Conservation (phyloP, 2,329 filamentous ascomycete genomes). For the Monosporascus sp. region DNA sequence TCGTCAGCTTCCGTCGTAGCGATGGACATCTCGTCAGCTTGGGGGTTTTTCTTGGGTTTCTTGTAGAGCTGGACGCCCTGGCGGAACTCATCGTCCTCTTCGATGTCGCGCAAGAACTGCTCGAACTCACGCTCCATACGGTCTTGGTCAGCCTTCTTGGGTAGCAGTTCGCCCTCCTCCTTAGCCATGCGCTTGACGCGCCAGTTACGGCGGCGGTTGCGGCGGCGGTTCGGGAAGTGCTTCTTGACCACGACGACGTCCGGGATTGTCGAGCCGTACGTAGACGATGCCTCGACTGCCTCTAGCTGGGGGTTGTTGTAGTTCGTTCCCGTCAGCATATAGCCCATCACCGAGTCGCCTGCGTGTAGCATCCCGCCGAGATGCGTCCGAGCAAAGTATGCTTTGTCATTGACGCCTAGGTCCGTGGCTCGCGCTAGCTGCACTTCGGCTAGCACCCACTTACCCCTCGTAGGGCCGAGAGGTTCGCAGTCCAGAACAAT, state of each 20-base stretch:
- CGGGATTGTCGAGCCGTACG: conserved; percentile 73
- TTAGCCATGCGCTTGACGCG: conserved; percentile 87
- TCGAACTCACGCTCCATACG: conserved; percentile 92
- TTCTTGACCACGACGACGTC: conserved; percentile 98
- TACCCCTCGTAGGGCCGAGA: conserved; percentile 68
- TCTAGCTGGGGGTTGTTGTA: conserved; percentile 29
- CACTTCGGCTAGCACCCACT: conserved; percentile 78
- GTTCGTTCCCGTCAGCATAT: conserved; percentile 68
- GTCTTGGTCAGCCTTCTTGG: conserved; percentile 82
- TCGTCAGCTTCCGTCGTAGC: conserved; percentile 55
- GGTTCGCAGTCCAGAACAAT: conserved; percentile 92
- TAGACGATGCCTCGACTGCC: conserved; percentile 68
- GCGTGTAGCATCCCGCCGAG: conserved; percentile 79
- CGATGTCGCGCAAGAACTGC: conserved; percentile 92
- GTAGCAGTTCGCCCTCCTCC: conserved; percentile 82
- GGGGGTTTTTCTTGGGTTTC: conserved; percentile 46
- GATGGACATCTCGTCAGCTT: conserved; percentile 62
- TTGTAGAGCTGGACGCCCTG: conserved; percentile 85
- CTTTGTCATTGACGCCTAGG: conserved; percentile 77
- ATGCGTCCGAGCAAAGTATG: conserved; percentile 87
- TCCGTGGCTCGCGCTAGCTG: conserved; percentile 85
- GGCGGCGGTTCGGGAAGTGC: conserved; percentile 73
- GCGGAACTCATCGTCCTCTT: conserved; percentile 87
- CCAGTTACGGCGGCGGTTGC: conserved; percentile 85
- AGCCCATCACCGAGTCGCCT: conserved; percentile 93